phyloP scores from a whole-genome alignment of 164 flowering plant species.

The Tetracentron sinense region DNA sequence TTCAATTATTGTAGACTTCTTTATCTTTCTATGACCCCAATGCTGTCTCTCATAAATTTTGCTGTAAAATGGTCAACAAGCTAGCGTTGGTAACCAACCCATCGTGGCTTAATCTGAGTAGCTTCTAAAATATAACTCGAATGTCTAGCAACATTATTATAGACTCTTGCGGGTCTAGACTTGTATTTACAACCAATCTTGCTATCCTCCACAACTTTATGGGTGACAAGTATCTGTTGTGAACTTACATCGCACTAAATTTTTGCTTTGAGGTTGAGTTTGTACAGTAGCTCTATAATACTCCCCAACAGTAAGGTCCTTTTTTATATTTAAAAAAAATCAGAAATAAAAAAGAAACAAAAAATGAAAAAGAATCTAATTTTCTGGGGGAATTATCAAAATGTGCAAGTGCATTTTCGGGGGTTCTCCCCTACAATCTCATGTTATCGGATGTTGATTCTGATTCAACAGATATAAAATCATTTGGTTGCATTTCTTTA shows the following conservation, averaged over 20 bases:
- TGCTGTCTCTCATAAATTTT: too few relatives aligned
- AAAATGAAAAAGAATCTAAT: too few relatives aligned
- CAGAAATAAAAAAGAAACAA: not conserved
- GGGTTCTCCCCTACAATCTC: not conserved
- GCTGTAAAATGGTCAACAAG: not conserved
- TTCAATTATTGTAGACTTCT: not conserved
- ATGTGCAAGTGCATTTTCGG: not conserved
- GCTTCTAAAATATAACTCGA: not conserved
- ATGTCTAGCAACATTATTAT: too few relatives aligned
- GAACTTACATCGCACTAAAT: not conserved
- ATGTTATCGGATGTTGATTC: not conserved
- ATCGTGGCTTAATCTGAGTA: not conserved
- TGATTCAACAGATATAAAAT: not conserved
- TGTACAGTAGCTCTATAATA: not conserved
- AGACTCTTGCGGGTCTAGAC: too few relatives aligned
- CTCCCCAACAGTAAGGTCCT: not conserved
- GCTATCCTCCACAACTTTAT: not conserved
- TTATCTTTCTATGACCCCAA: not conserved
- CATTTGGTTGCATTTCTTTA: not conserved
- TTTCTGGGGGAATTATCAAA: not conserved
- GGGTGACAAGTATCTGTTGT: not conserved
- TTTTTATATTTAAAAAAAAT: too few relatives aligned
- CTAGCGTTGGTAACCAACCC: not conserved
- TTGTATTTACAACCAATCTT: not conserved
- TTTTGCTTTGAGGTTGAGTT: not conserved